Conservation (phyloP, 176 grass and related monocot species). For the Musa acuminata region DNA sequence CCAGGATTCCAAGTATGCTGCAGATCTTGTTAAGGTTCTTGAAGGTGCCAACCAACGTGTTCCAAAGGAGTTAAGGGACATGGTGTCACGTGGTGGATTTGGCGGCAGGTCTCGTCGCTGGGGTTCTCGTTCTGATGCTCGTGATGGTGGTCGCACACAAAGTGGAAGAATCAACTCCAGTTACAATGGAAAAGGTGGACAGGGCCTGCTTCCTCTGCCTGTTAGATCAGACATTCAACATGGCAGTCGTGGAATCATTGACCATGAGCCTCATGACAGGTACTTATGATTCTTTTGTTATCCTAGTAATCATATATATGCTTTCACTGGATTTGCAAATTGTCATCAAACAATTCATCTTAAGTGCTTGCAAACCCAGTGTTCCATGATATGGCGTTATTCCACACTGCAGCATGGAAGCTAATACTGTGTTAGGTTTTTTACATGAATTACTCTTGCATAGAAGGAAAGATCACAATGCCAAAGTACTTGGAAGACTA, state of each 20-base stretch:
- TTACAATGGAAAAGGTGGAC: conserved; percentile 25
- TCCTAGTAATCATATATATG: neutral
- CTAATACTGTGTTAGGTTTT: neutral
- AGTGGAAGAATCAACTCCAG: conserved; percentile 38
- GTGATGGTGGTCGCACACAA: conserved; percentile 31
- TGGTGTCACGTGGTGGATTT: conserved; percentile 48
- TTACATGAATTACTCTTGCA: too few relatives aligned
- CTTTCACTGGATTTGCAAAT: conserved; percentile 20
- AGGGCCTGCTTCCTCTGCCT: conserved; percentile 22
- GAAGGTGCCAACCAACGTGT: conserved; percentile 75
- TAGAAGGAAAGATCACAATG: neutral
- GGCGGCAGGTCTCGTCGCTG: conserved; percentile 15
- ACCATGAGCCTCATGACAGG: conserved; percentile 43
- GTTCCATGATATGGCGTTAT: neutral
- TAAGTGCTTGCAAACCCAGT: neutral
- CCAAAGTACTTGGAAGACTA: neutral
- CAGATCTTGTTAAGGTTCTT: conserved; percentile 85
- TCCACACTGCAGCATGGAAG: neutral
- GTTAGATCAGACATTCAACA: conserved; percentile 36
- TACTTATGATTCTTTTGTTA: conserved; percentile 20
- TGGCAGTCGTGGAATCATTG: conserved; percentile 28
- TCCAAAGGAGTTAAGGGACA: conserved; percentile 61
- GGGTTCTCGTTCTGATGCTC: conserved; percentile 12
- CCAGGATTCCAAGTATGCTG: conserved; percentile 70
- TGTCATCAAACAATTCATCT: neutral